Percentiles rank a stretch among this genome's conserved stretches.
Evolutionary conservation across 2,329 filamentous ascomycete genomes (phyloP).

Genomic region (Botrytis squamosa): DNA sequence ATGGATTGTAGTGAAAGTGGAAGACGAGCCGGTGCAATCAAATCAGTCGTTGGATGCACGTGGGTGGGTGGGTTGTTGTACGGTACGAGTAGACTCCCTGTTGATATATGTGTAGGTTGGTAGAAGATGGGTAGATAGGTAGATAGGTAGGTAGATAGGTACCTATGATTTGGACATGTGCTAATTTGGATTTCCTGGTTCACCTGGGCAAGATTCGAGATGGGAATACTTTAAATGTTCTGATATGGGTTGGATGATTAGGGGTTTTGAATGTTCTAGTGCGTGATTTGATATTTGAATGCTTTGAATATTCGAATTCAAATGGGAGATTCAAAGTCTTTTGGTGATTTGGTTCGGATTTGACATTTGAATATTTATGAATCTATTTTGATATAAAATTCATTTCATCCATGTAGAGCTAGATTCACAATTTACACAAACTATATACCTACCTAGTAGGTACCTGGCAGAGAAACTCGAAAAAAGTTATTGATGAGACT

Average conservation of each 20-base stretch:
- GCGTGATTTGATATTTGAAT: too few species aligned
- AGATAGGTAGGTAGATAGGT: too few species aligned
- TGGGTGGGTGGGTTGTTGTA: not conserved
- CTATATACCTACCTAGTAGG: too few species aligned
- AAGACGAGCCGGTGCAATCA: constrained; percentile 6
- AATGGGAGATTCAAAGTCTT: not conserved
- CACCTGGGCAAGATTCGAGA: too few species aligned
- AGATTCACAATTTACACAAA: constrained; percentile 9
- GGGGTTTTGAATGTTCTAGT: too few species aligned
- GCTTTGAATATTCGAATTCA: too few species aligned
- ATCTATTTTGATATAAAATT: too few species aligned
- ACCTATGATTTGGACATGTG: not conserved
- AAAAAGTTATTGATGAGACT: not conserved
- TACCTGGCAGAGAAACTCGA: not conserved
- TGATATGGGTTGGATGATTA: too few species aligned
- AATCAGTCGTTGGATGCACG: not conserved
- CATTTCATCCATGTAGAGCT: not conserved
- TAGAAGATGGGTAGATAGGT: too few species aligned
- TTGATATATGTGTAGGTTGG: not conserved
- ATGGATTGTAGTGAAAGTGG: not conserved
- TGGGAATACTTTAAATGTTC: too few species aligned
- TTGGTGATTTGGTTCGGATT: too few species aligned
- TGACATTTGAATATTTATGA: not conserved
- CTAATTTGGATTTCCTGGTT: not conserved
- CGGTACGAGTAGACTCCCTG: not conserved